A percentile compares a stretch with the other conserved stretches of the same genome.
Conservation (phyloP, 805 yeast species). For the Wickerhamia fluorescens region DNA sequence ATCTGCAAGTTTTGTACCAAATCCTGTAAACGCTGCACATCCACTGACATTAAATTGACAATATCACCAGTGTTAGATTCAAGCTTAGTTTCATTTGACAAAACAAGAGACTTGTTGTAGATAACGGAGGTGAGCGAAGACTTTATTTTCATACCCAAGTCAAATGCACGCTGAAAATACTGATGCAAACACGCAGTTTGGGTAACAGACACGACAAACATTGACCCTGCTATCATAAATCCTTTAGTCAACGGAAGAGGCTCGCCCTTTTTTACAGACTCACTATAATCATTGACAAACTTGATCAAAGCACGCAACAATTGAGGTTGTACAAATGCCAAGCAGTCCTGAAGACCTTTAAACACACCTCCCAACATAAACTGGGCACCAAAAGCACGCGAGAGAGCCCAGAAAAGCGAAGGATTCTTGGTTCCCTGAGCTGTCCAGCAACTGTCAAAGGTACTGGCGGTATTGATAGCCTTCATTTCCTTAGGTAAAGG, state of each 20-base stretch:
- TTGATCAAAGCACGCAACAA: slow-evolving; percentile 59
- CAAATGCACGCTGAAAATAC: slow-evolving; percentile 68
- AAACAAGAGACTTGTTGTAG: slow-evolving; percentile 58
- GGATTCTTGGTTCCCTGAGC: slow-evolving; percentile 38
- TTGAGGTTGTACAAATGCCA: slow-evolving; percentile 84
- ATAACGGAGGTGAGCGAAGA: slow-evolving; percentile 61
- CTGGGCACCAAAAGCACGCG: slow-evolving; percentile 68
- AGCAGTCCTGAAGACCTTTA: slow-evolving; percentile 66
- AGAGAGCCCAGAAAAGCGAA: slow-evolving; percentile 54
- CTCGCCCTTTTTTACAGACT: slow-evolving; percentile 26
- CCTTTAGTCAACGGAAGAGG: slow-evolving; percentile 66
- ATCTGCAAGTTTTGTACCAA: slow-evolving; percentile 70
- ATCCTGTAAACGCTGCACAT: slow-evolving; percentile 82
- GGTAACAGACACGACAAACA: slow-evolving; percentile 71
- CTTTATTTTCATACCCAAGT: slow-evolving; percentile 69
- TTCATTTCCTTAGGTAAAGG: slow-evolving; percentile 62
- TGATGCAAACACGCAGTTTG: slow-evolving; percentile 76
- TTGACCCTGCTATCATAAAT: slow-evolving; percentile 62
- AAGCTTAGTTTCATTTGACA: slow-evolving; percentile 67
- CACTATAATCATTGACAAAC: slow-evolving; percentile 38
- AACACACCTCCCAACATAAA: slow-evolving; percentile 65
- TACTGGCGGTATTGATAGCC: slow-evolving; percentile 43
- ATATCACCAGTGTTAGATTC: slow-evolving; percentile 83
- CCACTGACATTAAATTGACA: slow-evolving; percentile 92
- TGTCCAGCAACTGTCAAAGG: slow-evolving; percentile 56